Percentiles rank a stretch among this genome's conserved stretches.
Evolutionary conservation across 257 asterid species (phyloP).

Genomic region (Solanum sitiens): DNA sequence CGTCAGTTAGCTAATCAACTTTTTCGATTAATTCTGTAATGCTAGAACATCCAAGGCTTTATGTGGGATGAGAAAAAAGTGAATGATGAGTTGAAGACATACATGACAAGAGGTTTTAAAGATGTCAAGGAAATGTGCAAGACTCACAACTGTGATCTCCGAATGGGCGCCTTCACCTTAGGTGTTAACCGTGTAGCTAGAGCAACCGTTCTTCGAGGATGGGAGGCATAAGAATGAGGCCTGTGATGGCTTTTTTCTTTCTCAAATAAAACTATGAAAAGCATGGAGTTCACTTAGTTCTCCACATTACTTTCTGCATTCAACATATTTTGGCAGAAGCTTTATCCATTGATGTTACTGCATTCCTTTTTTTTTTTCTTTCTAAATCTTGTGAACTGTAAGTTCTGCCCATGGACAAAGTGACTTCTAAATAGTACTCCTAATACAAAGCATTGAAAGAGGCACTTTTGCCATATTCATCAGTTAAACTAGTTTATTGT

Average conservation of each 20-base stretch:
- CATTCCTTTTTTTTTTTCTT: too few species aligned
- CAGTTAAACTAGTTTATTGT: neutral
- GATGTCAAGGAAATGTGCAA: conserved; percentile 80
- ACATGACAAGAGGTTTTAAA: conserved; percentile 65
- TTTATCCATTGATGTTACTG: neutral
- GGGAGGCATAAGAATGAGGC: conserved; percentile 57
- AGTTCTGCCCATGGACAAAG: neutral
- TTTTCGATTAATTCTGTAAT: neutral
- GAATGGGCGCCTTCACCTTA: conserved; percentile 93
- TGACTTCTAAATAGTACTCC: neutral
- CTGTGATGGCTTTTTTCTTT: neutral
- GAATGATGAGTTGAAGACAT: conserved; percentile 64
- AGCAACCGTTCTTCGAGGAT: conserved; percentile 83
- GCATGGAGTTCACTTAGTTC: neutral
- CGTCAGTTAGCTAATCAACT: neutral
- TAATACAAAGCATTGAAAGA: neutral
- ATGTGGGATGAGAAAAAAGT: conserved; percentile 96
- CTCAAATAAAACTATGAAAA: neutral
- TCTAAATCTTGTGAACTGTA: neutral
- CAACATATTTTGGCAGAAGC: neutral
- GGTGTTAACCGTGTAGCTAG: conserved; percentile 88
- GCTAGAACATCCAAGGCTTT: conserved; percentile 82
- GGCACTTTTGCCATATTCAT: neutral
- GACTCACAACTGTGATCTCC: conserved; percentile 55
- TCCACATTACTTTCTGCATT: neutral